Evolutionary conservation across 371 early-diverging fungal species (phyloP).

Genomic region (Nosema muscidifuracis): DNA sequence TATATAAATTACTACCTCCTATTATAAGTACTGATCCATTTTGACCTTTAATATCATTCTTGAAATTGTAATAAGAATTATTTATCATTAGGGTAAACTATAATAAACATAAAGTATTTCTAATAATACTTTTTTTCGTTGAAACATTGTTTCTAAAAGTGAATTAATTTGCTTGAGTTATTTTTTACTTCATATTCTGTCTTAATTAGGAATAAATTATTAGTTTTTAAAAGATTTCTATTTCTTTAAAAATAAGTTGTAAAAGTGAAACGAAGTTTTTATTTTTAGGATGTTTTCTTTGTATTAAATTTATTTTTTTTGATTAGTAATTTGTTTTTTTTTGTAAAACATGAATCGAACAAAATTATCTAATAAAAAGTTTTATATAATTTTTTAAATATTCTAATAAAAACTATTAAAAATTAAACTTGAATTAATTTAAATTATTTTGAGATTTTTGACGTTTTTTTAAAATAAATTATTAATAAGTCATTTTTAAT

Average conservation of each 20-base stretch:
- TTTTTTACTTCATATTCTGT: no score
- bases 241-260: no score
- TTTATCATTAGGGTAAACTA: not conserved
- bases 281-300: no score
- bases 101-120: not conserved
- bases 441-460: not conserved
- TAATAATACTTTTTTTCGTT: not conserved
- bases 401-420: not conserved
- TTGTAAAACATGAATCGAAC: no score
- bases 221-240: no score
- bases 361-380: no score
- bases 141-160: not conserved
- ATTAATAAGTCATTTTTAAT: not conserved
- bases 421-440: not conserved
- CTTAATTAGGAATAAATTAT: no score
- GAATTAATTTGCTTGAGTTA: not conserved
- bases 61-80: not conserved
- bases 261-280: no score
- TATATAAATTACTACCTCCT: constrained; percentile 65
- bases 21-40: constrained; percentile 51
- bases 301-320: no score
- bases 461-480: not conserved
- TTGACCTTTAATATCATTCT: constrained; percentile 42
- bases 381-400: not conserved
- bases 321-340: no score